A percentile compares a stretch with the other conserved stretches of the same genome.
Conservation (phyloP, 1,284 basidiomycete genomes). For the Porphyrellus sp. region DNA sequence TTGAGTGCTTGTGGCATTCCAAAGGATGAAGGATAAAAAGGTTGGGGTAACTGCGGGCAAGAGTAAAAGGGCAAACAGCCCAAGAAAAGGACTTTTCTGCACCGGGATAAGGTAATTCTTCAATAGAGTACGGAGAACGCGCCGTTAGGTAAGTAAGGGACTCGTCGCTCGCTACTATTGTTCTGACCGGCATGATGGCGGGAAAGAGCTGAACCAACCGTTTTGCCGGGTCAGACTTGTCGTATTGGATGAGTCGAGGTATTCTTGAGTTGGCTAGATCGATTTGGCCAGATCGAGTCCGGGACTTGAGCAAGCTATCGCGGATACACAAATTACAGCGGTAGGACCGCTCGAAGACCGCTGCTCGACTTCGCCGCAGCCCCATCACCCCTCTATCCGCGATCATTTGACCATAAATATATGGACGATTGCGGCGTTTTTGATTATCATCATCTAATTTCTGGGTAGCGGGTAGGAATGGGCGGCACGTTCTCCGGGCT, state of each 20-base stretch:
- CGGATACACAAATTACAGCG: not conserved
- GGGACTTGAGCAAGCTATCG: not conserved
- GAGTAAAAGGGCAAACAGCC: not conserved
- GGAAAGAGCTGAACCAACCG: not conserved
- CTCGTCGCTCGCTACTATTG: not conserved
- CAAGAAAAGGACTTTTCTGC: conserved; percentile 1
- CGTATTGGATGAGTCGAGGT: not conserved
- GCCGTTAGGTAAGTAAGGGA: conserved; percentile 25
- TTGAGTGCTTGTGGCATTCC: conserved; percentile 33
- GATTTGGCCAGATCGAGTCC: not conserved
- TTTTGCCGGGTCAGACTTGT: not conserved
- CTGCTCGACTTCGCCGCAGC: not conserved
- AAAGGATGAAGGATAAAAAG: not conserved
- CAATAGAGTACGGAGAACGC: not conserved
- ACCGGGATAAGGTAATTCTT: conserved; percentile 4
- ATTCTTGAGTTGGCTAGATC: not conserved
- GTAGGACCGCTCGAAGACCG: not conserved
- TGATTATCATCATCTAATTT: not conserved
- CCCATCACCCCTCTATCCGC: not conserved
- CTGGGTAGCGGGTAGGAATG: not conserved
- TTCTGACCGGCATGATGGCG: not conserved
- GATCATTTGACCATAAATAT: not conserved
- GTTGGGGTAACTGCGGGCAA: not conserved
- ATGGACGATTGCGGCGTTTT: not conserved
- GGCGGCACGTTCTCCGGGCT: not conserved